Evolutionary conservation across 2,329 filamentous ascomycete genomes (phyloP), one percentile per base, ranked within the genome.

Genomic region (Beauveria asiatica): DNA sequence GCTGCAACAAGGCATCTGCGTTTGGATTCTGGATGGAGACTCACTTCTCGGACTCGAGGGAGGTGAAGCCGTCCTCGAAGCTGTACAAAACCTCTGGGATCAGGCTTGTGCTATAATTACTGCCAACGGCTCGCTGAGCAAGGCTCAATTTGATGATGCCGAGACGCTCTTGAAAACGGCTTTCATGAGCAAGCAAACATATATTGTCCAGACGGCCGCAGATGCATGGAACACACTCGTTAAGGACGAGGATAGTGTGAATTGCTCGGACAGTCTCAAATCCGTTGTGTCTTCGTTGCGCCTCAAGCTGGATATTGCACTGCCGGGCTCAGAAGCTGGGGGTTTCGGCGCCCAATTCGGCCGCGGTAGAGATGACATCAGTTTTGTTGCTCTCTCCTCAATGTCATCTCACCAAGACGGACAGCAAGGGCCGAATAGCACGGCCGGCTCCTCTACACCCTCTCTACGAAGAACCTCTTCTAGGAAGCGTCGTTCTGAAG

Each of bases 181-280:
- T 1, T 87, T 81, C 72, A 80, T 71, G 64, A 86, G 76, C 75
- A 86, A 75, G 70, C 88, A 80, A 67, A 74, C 68, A 60, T 75
- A 70, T 62, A 81, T 76, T 66, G 89, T 75, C 63, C 84, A 72
- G 70, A 77, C 68, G 67, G 74, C 79, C 19, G 72, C 76, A 42
- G 73, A 75, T 25, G 66, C 78, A 63, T 97, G 91, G 91, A 92
- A 92, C 65, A 70, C 73, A 0, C 81, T 86, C 0, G 91, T 90
- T 67, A 85, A 85, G 21, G 74, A 80, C 17, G 79, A 82, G 44
- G 76, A 83, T 3, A 74, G 75, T 5, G 68, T 91, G 1, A 74
- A 82, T 25, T 93, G 90, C 70, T 88, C 91, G 0, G 72, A 80
- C 11, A 76, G 76, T 33, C 76, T 96, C 5, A 84, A 85, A 65